Base-by-base conservation (phyloP, 2,329 filamentous ascomycete genomes). In the Raffaelea deltoideospora region DNA sequence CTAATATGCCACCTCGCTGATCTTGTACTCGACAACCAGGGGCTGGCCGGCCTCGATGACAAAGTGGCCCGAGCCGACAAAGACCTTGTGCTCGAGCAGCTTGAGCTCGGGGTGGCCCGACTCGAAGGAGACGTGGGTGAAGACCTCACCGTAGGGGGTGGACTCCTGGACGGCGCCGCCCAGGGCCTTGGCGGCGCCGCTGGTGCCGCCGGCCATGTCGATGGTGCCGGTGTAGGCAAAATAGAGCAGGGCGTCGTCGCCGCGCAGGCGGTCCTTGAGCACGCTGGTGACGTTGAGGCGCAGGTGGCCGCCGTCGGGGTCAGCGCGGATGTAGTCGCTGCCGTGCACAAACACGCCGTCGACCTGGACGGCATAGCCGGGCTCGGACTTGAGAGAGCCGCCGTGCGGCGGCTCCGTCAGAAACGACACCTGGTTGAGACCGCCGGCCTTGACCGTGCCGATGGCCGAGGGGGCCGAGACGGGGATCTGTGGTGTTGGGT, bases 1-100 rank as follows among this genome's bases (percentile, higher is more conserved):
- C n/a, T n/a, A n/a, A n/a, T n/a, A n/a, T n/a, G 40, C n/a, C 19
- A 63, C 58, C 46, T 63, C 54, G 41, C 58, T 61, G 38, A 64
- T 57, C 47, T 59, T 60, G 46, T 64, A 64, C 52, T 63, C 60
- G 10, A 64, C 59, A 17, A 54, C 45, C 7, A 51, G 39, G 11
- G 53, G 48, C 48, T 60, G 53, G 18, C 56, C 59, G 3, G 43
- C 35, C 43, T 58, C 54, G n/a, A 62, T n/a, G 10, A 62, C 44
- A 40, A 64, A 64, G 23, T 55, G 49, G 15, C 61, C 61, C 31
- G 55, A 51, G 4, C 48, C 58, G 23, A 63, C 59, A 43, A 51
- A 64, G 5, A 58, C 46, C 46, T 58, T 61, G 37, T 52, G 36
- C 43, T 59, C 54, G n/a, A 64, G 41, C 3, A 37, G 48, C 37